Evolutionary conservation across 805 yeast species (phyloP), one percentile per base, ranked within the genome.

Genomic region (Debaryomyces tyrocola): DNA sequence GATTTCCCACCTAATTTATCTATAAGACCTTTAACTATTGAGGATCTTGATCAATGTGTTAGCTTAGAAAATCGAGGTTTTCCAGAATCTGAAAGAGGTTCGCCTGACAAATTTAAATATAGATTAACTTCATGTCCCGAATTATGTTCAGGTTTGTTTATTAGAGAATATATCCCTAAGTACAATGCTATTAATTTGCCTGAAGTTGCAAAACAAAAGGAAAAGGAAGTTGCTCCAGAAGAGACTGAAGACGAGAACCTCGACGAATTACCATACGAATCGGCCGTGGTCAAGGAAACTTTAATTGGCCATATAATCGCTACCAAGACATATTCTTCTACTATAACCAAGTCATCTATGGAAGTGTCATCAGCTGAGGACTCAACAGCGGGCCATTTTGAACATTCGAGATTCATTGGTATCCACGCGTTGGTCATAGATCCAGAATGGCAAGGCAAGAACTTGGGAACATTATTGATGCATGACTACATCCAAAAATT

Each of bases 401-500:
- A 92, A 62, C 71, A 78, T 11, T 88, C 96, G 21, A 70, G 82
- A 40, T 73, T 76, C 35, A 82, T 92, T 48, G 97, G 91, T 3
- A 75, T 92, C 41, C 98, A 94, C 64, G 82, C 94, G 4, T 70
- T 92, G 20, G 91, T 83, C 2, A 80, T 94, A 21, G 82, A 82
- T 55, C 87, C 90, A 18, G 81, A 82, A 34, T 89, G 82, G 77
- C 89, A 85, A 63, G 88, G 91, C 48, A 79, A 83, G 66, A 88
- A 87, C 60, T 73, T 94, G 48, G 98, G 96, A 7, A 81, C 96
- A 11, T 72, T 90, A 48, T 69, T 92, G 59, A 67, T 92, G 58
- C 90, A 87, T 55, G 99, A 92, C 67, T 94, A 88, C 69, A 79
- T 91, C 50, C 97, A 94, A 66, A 88, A 92, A 61, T 72, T 92